A percentile compares a stretch with the other conserved stretches of the same genome.
These are phyloP conservation scores for Eucalyptus coolabah DNA, from an alignment of 345 rosid genomes.

Conservation along the genomic window DNA sequence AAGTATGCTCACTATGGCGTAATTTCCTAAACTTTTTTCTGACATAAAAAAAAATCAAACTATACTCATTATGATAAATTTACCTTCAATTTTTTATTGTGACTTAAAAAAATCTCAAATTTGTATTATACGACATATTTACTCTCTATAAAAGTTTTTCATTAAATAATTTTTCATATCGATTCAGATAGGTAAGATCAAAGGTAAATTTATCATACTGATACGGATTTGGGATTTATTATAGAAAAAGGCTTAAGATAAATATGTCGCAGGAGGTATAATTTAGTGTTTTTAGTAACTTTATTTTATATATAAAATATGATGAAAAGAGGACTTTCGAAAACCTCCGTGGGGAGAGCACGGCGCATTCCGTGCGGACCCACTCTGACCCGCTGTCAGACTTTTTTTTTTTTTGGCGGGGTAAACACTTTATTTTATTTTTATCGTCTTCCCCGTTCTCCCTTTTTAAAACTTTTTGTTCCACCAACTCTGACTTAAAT, in stretches of 20 bases:
- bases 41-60: neutral
- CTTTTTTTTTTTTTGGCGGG: no score
- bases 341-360: neutral
- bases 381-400: neutral
- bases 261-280: fast-evolving
- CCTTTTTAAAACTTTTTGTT: neutral
- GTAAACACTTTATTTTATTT: neutral
- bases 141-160: fast-evolving
- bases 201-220: no score
- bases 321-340: neutral
- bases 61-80: neutral
- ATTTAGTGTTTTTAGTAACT: neutral
- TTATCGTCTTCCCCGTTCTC: neutral
- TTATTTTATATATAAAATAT: no score
- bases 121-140: fast-evolving
- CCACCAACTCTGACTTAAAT: neutral
- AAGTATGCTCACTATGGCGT: no score
- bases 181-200: fast-evolving
- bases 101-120: fast-evolving
- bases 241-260: neutral
- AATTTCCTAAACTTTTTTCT: fast-evolving
- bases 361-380: neutral
- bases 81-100: no score
- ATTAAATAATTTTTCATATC: no score
- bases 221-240: no score